These are phyloP conservation scores for Infundibulicybe gibba DNA, from an alignment of 768 basidiomycete species.

Conservation along the genomic window DNA sequence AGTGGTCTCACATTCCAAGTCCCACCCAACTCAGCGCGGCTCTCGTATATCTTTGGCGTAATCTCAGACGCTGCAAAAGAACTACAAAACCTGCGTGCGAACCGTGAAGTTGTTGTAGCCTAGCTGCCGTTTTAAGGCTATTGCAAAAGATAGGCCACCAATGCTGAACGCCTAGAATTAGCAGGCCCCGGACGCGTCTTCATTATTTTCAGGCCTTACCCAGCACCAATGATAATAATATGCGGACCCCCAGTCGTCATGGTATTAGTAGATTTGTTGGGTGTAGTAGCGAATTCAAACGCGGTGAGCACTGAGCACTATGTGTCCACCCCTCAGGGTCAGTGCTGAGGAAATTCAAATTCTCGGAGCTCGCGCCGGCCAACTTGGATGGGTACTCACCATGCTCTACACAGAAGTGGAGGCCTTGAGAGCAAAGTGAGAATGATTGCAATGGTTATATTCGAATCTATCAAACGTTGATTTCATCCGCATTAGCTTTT, in stretches of 20 bases:
- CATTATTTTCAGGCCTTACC: constrained; percentile 15
- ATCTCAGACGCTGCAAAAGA: not conserved
- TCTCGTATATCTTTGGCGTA: constrained; percentile 40
- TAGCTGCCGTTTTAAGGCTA: constrained; percentile 33
- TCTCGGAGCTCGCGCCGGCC: too few species aligned
- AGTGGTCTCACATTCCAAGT: constrained; percentile 44
- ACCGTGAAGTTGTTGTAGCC: constrained; percentile 38
- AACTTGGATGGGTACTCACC: too few species aligned
- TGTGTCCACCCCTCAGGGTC: too few species aligned
- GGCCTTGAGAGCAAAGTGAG: too few species aligned
- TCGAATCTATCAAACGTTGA: constrained; percentile 6
- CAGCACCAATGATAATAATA: constrained; percentile 30
- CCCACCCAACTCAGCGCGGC: constrained; percentile 40
- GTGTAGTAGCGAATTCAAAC: too few species aligned
- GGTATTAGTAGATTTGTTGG: too few species aligned
- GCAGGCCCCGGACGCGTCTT: not conserved
- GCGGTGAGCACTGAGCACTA: too few species aligned
- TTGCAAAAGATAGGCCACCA: constrained; percentile 40
- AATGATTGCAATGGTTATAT: too few species aligned
- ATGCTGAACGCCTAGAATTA: constrained; percentile 18
- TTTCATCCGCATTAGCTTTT: constrained; percentile 51
- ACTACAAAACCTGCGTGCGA: constrained; percentile 3
- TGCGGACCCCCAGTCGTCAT: constrained; percentile 8
- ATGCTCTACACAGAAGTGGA: too few species aligned
- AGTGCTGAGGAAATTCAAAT: too few species aligned